Evolutionary conservation across 148 eudicot genomes (phyloP).

Genomic region (Rhododendron williamsianum): DNA sequence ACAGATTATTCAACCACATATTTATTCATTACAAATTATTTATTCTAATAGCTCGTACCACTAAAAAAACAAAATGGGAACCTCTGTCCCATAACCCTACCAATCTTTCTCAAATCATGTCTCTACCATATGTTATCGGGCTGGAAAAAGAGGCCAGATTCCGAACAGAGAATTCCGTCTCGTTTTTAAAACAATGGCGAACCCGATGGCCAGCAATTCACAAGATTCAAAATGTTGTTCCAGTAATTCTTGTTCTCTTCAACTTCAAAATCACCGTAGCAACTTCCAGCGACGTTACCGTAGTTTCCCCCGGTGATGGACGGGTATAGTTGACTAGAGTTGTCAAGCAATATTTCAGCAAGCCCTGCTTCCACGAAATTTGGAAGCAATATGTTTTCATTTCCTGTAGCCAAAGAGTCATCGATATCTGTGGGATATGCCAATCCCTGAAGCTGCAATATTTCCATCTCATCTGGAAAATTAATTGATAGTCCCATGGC

Average conservation of each 20-base stretch:
- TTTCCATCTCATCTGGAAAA: neutral
- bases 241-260: constrained; percentile 9
- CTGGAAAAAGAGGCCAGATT: too few relatives aligned
- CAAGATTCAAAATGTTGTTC: neutral
- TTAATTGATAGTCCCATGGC: neutral
- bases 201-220: neutral
- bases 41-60: too few relatives aligned
- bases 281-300: neutral
- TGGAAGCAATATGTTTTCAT: neutral
- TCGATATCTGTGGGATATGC: neutral
- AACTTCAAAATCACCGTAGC: neutral
- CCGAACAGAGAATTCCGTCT: too few relatives aligned
- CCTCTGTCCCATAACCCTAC: too few relatives aligned
- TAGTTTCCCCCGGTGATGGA: neutral
- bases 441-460: neutral
- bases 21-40: too few relatives aligned
- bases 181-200: neutral
- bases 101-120: too few relatives aligned
- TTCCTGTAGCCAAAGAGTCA: neutral
- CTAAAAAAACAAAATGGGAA: too few relatives aligned
- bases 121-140: too few relatives aligned
- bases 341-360: neutral
- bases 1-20: too few relatives aligned
- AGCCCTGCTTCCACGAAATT: neutral
- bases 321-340: neutral